Conservation (phyloP, 106 monocot species). For the Platanthera guangdongensis region DNA sequence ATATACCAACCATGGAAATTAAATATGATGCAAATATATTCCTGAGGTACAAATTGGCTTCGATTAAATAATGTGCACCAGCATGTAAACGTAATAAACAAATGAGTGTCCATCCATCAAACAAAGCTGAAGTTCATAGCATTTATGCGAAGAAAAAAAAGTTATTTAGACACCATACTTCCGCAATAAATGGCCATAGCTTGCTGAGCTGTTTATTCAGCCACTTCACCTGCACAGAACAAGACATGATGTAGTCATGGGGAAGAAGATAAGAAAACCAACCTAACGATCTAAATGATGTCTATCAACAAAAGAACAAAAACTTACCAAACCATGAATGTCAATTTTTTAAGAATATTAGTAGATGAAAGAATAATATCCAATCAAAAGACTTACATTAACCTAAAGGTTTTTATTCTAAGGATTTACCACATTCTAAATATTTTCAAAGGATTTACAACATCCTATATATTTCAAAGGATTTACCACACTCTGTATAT, state of each 20-base stretch:
- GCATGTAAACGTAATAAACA: background rate
- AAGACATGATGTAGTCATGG: background rate
- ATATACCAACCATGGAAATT: background rate
- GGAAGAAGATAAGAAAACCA: background rate
- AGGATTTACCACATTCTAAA: background rate
- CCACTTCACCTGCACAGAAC: slow-evolving; percentile 83
- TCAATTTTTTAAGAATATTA: background rate
- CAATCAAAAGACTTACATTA: background rate
- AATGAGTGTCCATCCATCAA: too few relatives aligned
- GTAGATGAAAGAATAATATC: background rate
- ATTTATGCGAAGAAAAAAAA: background rate
- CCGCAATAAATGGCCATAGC: slow-evolving; percentile 89
- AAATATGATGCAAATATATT: slow-evolving; percentile 5
- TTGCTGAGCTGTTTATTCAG: slow-evolving; percentile 85
- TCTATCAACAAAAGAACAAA: background rate
- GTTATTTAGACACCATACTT: slow-evolving; percentile 43
- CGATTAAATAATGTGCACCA: background rate
- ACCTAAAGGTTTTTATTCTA: background rate
- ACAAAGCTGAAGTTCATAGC: background rate
- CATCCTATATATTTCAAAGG: background rate
- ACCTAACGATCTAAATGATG: background rate
- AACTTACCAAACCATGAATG: background rate
- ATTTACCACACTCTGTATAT: background rate
- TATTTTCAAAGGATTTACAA: background rate
- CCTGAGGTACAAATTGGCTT: background rate